Conservation (phyloP, 2,329 filamentous ascomycete genomes). For the Domatiomyces catenatus region DNA sequence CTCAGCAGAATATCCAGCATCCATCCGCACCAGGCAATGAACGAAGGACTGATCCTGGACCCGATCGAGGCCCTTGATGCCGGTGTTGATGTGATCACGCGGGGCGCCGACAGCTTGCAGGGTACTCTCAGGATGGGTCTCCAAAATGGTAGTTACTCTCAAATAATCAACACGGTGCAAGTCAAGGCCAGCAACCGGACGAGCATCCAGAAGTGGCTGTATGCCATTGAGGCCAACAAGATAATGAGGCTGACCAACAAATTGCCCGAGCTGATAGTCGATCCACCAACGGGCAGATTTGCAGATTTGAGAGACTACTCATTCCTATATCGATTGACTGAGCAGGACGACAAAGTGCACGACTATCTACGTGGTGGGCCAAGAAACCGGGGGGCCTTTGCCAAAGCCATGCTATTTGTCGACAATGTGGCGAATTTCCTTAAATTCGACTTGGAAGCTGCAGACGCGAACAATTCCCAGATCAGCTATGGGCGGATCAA, state of each 20-base stretch:
- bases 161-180: constrained; percentile 27
- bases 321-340: constrained; percentile 10
- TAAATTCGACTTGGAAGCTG: constrained; percentile 7
- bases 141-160: constrained; percentile 29
- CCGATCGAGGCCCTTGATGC: constrained; percentile 27
- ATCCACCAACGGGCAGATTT: neutral
- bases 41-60: constrained; percentile 18
- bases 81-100: constrained; percentile 23
- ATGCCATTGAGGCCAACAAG: constrained; percentile 28
- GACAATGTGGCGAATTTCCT: constrained; percentile 13
- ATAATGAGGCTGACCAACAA: constrained; percentile 21
- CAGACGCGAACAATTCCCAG: neutral
- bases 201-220: constrained; percentile 23
- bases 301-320: constrained; percentile 12
- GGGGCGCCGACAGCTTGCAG: neutral
- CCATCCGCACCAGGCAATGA: constrained; percentile 21
- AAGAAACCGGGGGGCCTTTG: constrained; percentile 6
- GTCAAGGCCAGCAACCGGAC: constrained; percentile 22
- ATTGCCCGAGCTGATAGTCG: constrained; percentile 3
- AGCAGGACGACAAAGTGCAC: constrained; percentile 8
- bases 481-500: neutral
- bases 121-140: constrained; percentile 23
- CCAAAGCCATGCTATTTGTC: constrained; percentile 10
- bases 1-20: constrained; percentile 33
- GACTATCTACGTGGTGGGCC: constrained; percentile 9